Conservation (phyloP, 805 yeast species). For the Metschnikowia koreensis region DNA sequence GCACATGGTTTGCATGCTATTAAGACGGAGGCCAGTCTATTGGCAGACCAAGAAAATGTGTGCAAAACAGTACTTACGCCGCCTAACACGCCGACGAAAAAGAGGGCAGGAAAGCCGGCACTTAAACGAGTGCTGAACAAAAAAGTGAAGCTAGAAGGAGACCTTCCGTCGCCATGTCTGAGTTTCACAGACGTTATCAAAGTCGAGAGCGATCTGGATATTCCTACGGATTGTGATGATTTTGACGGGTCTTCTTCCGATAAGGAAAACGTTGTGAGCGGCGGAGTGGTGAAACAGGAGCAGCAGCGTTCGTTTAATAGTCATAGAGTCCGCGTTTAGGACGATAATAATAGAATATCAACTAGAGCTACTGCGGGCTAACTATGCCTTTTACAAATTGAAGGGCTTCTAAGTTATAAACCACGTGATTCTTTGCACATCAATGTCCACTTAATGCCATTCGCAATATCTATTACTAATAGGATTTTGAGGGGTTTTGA, state of each 20-base stretch:
- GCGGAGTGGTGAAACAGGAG: background rate
- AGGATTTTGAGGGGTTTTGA: no score
- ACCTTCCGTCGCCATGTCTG: conserved; percentile 35
- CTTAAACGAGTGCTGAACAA: conserved; percentile 14
- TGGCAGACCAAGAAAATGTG: background rate
- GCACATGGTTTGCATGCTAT: conserved; percentile 1
- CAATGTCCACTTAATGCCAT: no score
- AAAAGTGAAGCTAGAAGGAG: conserved; percentile 14
- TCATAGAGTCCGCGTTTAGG: background rate
- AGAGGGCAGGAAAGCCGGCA: conserved; percentile 18
- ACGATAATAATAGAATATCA: no score
- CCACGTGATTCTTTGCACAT: no score
- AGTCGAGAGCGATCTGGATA: conserved; percentile 16
- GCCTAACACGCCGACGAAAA: conserved; percentile 34
- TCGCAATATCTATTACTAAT: no score
- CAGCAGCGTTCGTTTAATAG: background rate
- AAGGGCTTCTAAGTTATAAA: no score
- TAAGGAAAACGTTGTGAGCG: conserved; percentile 4
- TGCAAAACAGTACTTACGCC: conserved; percentile 26
- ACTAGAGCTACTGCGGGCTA: no score
- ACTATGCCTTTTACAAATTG: no score
- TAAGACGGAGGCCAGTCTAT: background rate
- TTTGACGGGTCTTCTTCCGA: conserved; percentile 2
- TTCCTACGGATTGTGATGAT: conserved; percentile 18
- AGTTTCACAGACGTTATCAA: conserved; percentile 27